These are phyloP conservation scores for Aspergillus sp. DNA, from an alignment of 2,329 filamentous ascomycete genomes.

Conservation along the genomic window DNA sequence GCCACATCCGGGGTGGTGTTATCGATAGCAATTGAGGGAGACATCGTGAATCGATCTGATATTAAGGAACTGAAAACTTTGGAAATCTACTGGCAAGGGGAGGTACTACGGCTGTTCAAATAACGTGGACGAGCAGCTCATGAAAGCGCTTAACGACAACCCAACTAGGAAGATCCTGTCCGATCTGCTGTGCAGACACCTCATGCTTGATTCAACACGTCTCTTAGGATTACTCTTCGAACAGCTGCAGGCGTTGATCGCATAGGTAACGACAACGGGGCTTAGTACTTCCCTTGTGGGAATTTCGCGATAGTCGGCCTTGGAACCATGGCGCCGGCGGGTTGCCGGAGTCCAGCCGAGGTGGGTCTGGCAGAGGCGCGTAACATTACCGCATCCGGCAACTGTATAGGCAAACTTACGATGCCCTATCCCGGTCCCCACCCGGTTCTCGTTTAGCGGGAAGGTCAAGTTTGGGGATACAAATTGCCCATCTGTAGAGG, in stretches of 20 bases:
- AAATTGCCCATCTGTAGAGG: not conserved
- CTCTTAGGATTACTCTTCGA: not conserved
- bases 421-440: constrained; percentile 1
- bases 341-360: not conserved
- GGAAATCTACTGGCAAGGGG: not conserved
- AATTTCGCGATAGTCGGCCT: not conserved
- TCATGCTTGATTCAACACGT: not conserved
- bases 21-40: constrained; percentile 17
- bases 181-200: not conserved
- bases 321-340: not conserved
- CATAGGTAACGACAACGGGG: not conserved
- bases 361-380: constrained; percentile 9
- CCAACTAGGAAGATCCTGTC: constrained; percentile 15
- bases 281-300: not conserved
- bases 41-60: constrained; percentile 19
- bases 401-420: not conserved
- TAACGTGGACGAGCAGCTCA: not conserved
- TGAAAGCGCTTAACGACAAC: constrained; percentile 21
- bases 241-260: not conserved
- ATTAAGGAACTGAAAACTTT: not conserved
- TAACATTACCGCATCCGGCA: constrained; percentile 11
- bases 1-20: constrained; percentile 14
- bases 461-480: not conserved
- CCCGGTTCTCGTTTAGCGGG: not conserved
- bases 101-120: not conserved